These are phyloP conservation scores for Nicotiana otophora DNA, from an alignment of 257 asterid genomes.

Conservation along the genomic window DNA sequence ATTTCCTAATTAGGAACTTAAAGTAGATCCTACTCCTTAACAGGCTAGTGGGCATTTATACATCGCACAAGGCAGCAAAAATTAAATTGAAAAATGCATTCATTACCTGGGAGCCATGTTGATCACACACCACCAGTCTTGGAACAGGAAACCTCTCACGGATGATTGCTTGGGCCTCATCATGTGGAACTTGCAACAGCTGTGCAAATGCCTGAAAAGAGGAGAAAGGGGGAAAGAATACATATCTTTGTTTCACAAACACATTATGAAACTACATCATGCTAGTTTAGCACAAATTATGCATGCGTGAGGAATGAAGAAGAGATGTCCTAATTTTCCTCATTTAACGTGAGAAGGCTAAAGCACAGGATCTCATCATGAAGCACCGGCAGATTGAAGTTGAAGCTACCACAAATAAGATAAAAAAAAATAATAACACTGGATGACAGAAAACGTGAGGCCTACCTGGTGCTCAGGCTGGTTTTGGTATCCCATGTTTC, in stretches of 20 bases:
- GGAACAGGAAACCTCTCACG: conserved; percentile 93
- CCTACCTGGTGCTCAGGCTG: conserved; percentile 83
- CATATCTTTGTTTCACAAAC: neutral
- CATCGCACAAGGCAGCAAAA: neutral
- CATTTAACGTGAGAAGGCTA: neutral
- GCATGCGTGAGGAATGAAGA: neutral
- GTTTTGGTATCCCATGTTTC: conserved; percentile 92
- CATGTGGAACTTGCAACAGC: conserved; percentile 83
- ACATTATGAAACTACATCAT: neutral
- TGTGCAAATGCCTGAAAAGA: conserved; percentile 65
- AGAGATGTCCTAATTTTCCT: neutral
- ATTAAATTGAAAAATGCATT: neutral
- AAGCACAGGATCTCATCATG: neutral
- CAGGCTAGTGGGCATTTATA: neutral
- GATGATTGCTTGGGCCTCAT: conserved; percentile 71
- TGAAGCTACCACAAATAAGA: neutral
- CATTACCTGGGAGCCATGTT: conserved; percentile 95
- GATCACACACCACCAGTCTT: conserved; percentile 95
- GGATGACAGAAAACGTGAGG: conserved; percentile 12
- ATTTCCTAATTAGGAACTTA: neutral
- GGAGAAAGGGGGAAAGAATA: neutral
- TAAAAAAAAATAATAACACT: neutral
- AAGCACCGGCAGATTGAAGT: neutral
- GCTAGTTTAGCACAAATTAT: neutral
- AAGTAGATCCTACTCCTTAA: neutral